phyloP scores from a whole-genome alignment of 140 eudicot species.

The Cichorium intybus region DNA sequence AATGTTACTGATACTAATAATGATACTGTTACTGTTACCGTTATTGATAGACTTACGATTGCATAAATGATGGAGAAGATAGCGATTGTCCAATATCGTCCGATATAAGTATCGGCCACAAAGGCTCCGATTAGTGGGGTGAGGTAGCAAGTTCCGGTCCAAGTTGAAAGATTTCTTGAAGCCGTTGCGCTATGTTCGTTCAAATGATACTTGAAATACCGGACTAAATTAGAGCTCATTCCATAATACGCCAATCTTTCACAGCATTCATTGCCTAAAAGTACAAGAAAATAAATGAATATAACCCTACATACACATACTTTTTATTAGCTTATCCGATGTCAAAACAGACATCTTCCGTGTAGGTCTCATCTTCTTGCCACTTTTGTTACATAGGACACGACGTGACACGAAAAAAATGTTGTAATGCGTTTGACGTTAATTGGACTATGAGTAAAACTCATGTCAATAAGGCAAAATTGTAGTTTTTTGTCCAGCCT shows the following conservation, averaged over 20 bases:
- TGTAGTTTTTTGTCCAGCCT: too few relatives aligned
- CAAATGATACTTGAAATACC: conserved; percentile 42
- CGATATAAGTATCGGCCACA: conserved; percentile 55
- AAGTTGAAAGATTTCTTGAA: conserved; percentile 49
- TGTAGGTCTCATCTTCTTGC: too few relatives aligned
- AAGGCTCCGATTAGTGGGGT: conserved; percentile 62
- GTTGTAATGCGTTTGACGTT: too few relatives aligned
- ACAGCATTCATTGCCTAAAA: conserved; percentile 53
- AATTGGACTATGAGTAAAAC: too few relatives aligned
- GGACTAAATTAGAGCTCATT: conserved; percentile 51
- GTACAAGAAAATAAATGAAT: neutral
- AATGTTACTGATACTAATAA: neutral
- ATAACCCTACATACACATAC: neutral
- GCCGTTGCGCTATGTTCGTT: conserved; percentile 42
- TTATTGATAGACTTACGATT: conserved; percentile 26
- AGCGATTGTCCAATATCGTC: conserved; percentile 63
- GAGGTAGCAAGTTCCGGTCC: conserved; percentile 63
- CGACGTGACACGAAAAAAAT: too few relatives aligned
- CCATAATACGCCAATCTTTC: conserved; percentile 62
- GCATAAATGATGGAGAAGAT: conserved; percentile 45
- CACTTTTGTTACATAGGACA: too few relatives aligned
- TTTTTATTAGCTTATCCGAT: too few relatives aligned
- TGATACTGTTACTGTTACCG: neutral
- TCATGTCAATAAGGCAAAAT: too few relatives aligned
- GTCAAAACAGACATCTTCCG: too few relatives aligned